Base-by-base conservation (phyloP, 345 rosid genomes). In the Diplotaxis tenuifolia region DNA sequence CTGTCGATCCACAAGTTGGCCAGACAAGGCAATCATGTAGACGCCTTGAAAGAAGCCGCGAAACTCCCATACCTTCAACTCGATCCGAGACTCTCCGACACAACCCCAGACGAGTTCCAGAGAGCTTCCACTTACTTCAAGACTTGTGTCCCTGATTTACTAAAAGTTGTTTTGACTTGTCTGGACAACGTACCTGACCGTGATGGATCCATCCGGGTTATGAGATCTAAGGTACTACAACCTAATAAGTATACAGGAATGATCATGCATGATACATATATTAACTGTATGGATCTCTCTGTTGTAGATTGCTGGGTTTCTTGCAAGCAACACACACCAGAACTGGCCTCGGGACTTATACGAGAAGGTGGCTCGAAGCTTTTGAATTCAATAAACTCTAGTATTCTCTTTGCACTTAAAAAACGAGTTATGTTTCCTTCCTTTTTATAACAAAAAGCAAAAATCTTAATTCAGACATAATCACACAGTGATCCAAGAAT, bases 211-310 rank as follows among this genome's bases (percentile, higher is more conserved):
- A 90, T 89, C 45, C 86, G 88, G 8, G 86, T 86, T 59, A 79
- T 94, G 91, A 89, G 92, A 77, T 82, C 96, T 28, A 94, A 94
- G 97, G 97, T 83, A 83, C 42, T n/a, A n/a, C n/a, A n/a, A n/a
- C n/a, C n/a, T n/a, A n/a, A n/a, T n/a, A n/a, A n/a, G n/a, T n/a
- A n/a, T n/a, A n/a, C n/a, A n/a, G n/a, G n/a, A n/a, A n/a, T n/a
- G 18, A 20, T 62, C 28, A 62, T 6, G 49, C 38, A 45, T n/a
- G 7, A 58, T 11, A 49, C 3, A 9, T 25, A 7, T 55, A 10
- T 42, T 25, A 19, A 38, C 4, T 25, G 72, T 54, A 71, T 49
- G 53, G 11, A 3, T 22, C 49, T 45, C 49, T 29, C 5, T 61
- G 57, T 42, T 65, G 82, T 90, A 93, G 97, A 84, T 93, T 72